A percentile compares a stretch with the other conserved stretches of the same genome.
These are phyloP conservation scores for Hypoxylon trugodes DNA, from an alignment of 495 filamentous ascomycete species.

Conservation along the genomic window DNA sequence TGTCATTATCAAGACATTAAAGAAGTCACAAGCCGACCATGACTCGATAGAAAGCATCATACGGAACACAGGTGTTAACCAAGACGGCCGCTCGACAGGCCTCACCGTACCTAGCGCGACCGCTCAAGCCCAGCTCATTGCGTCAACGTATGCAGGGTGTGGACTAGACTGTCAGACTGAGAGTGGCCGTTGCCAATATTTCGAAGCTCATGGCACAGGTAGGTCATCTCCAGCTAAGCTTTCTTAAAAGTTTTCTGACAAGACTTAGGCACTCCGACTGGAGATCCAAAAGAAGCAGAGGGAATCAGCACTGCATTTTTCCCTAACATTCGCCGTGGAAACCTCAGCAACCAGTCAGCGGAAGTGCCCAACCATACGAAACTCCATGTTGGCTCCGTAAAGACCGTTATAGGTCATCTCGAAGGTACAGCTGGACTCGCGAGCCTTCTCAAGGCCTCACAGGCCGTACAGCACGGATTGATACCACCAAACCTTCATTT, in stretches of 20 bases:
- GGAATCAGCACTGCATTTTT: conserved; percentile 51
- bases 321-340: too few species aligned
- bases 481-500: conserved; percentile 53
- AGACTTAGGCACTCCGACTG: conserved; percentile 51
- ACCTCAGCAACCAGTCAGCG: too few species aligned
- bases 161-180: conserved; percentile 50
- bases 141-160: conserved; percentile 54
- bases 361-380: background rate
- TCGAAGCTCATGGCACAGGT: conserved; percentile 57
- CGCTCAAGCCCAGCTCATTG: conserved; percentile 62
- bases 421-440: conserved; percentile 59
- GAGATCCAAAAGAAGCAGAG: conserved; percentile 60
- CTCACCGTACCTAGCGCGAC: conserved; percentile 59
- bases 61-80: conserved; percentile 56
- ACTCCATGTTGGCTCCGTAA: conserved; percentile 54
- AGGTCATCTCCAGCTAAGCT: background rate
- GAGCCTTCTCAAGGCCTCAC: conserved; percentile 57
- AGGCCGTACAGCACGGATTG: conserved; percentile 57
- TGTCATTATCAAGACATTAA: conserved; percentile 61
- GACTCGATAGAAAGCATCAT: conserved; percentile 63
- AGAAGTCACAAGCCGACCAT: conserved; percentile 49
- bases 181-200: conserved; percentile 52
- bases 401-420: conserved; percentile 61
- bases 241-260: too few species aligned
- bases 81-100: conserved; percentile 54